Evolutionary conservation across 116 monocot species (phyloP).

Genomic region (Iris pallida): DNA sequence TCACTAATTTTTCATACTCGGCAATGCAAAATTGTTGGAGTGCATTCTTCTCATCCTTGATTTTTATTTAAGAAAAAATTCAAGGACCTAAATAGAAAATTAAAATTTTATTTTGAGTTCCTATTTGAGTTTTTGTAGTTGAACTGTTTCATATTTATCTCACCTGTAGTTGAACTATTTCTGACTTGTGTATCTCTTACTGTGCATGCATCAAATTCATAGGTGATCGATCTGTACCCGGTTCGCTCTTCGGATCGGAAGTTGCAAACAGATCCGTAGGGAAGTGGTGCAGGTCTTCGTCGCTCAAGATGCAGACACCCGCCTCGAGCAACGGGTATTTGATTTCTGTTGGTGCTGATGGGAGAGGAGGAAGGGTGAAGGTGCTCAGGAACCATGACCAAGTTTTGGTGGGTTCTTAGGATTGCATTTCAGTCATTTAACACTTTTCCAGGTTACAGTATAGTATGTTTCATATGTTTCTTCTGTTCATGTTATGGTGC

Average conservation of each 20-base stretch:
- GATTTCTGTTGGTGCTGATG: slow-evolving; percentile 85
- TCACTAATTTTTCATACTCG: no score
- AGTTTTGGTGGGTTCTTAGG: slow-evolving; percentile 29
- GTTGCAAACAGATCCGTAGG: slow-evolving; percentile 22
- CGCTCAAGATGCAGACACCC: slow-evolving; percentile 3
- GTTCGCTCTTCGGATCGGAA: slow-evolving; percentile 23
- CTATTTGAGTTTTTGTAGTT: no score
- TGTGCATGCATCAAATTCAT: background rate
- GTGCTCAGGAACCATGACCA: slow-evolving; percentile 42
- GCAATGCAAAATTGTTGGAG: no score
- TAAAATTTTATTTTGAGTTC: no score
- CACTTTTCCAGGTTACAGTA: slow-evolving; percentile 2
- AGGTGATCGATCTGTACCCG: slow-evolving; percentile 17
- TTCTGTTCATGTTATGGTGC: background rate
- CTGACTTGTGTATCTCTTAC: no score
- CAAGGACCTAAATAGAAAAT: no score
- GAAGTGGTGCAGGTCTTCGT: slow-evolving; percentile 52
- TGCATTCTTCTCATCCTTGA: no score
- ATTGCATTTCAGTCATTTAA: background rate
- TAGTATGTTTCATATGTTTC: no score
- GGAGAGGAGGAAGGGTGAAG: slow-evolving; percentile 77
- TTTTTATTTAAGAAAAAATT: no score
- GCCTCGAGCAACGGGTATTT: slow-evolving; percentile 28
- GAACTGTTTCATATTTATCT: no score
- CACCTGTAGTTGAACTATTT: no score